Percentiles rank a stretch among this genome's conserved stretches.
These are phyloP conservation scores for Penicillium griseofulvum DNA, from an alignment of 2,329 filamentous ascomycete species.

Conservation along the genomic window DNA sequence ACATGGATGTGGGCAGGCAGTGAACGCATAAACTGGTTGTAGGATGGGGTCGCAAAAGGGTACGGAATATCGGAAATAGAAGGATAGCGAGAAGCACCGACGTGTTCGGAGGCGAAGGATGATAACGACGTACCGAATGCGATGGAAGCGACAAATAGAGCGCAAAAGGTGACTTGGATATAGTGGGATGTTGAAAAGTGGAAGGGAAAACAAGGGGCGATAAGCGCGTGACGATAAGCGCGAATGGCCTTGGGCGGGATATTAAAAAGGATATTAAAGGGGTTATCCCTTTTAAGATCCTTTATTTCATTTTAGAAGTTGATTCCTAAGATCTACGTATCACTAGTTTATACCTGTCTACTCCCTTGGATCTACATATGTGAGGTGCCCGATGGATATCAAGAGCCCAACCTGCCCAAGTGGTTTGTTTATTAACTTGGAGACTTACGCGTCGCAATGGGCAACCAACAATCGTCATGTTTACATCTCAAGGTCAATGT, in stretches of 20 bases:
- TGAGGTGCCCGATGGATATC: slow-evolving; percentile 13
- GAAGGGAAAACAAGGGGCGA: slow-evolving; percentile 26
- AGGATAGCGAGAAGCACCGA: background rate
- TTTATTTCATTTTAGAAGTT: background rate
- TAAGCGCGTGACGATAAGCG: slow-evolving; percentile 28
- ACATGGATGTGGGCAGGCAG: background rate
- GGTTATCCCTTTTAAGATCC: background rate
- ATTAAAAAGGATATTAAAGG: background rate
- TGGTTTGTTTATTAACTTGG: slow-evolving; percentile 14
- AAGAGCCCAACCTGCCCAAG: slow-evolving; percentile 15
- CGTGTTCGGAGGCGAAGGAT: background rate
- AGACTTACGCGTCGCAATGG: slow-evolving; percentile 18
- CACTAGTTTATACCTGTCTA: background rate
- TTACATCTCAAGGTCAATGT: background rate
- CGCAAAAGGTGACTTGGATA: slow-evolving; percentile 8
- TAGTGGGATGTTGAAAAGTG: slow-evolving; percentile 28
- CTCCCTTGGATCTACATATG: slow-evolving; percentile 1
- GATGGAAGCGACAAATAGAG: background rate
- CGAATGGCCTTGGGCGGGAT: slow-evolving; percentile 8
- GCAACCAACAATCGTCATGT: slow-evolving; percentile 16
- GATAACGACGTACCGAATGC: background rate
- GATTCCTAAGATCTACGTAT: no score
- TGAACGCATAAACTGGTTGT: background rate
- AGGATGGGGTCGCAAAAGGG: background rate
- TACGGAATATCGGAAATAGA: background rate